These are phyloP conservation scores for Coniophora puteana DNA, from an alignment of 1,284 basidiomycete genomes.

Conservation along the genomic window DNA sequence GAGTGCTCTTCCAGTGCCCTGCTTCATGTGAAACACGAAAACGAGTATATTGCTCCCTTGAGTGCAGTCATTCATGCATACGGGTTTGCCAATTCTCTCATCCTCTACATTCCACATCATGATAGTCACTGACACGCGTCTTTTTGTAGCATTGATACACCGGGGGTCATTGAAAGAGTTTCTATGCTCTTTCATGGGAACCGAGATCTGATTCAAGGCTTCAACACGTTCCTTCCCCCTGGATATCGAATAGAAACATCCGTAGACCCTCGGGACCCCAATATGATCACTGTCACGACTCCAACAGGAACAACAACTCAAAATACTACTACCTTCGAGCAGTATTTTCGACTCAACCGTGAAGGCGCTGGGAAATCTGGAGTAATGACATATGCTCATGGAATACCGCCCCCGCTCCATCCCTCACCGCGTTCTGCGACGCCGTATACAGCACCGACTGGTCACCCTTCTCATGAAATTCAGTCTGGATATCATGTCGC, in stretches of 20 bases:
- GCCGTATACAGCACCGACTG: slow-evolving; percentile 36
- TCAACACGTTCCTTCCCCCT: slow-evolving; percentile 97
- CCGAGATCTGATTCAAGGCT: slow-evolving; percentile 92
- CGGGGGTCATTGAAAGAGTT: slow-evolving; percentile 96
- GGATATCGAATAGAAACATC: slow-evolving; percentile 97
- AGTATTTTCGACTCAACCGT: slow-evolving; percentile 23
- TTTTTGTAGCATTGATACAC: slow-evolving; percentile 97
- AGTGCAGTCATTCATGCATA: background rate
- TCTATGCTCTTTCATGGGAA: slow-evolving; percentile 95
- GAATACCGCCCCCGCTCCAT: slow-evolving; percentile 21
- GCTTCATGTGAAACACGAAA: background rate
- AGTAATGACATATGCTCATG: slow-evolving; percentile 13
- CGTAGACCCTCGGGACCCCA: slow-evolving; percentile 68
- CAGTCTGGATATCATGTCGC: slow-evolving; percentile 29
- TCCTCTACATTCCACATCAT: slow-evolving; percentile 8
- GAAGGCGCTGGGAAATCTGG: slow-evolving; percentile 7
- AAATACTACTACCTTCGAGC: slow-evolving; percentile 37
- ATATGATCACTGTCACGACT: slow-evolving; percentile 93
- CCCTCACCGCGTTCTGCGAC: slow-evolving; percentile 42
- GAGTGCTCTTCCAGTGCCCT: slow-evolving; percentile 34
- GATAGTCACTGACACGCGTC: slow-evolving; percentile 8
- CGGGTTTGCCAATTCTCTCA: slow-evolving; percentile 3
- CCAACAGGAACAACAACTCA: slow-evolving; percentile 82
- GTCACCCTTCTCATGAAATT: no score
- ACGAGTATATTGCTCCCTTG: background rate